Percentiles rank a stretch among this genome's conserved stretches.
Conservation (phyloP, 2,329 filamentous ascomycete species). For the Hypoxylon sp. region DNA sequence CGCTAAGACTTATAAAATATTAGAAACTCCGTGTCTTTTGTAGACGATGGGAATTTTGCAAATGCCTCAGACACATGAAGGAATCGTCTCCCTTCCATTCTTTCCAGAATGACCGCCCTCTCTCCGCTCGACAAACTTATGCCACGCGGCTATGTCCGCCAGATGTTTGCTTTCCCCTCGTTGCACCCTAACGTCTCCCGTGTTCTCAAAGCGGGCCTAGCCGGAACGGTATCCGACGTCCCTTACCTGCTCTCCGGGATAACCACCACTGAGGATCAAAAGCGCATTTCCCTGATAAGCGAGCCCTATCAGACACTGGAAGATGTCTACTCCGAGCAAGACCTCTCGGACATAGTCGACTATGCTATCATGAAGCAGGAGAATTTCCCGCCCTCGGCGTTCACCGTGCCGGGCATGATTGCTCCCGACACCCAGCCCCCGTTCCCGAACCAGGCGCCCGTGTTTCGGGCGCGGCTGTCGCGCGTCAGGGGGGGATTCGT, state of each 20-base stretch:
- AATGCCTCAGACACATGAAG: neutral
- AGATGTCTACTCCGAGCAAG: slow-evolving; percentile 36
- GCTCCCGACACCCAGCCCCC: slow-evolving; percentile 34
- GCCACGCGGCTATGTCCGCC: slow-evolving; percentile 42
- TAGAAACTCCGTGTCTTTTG: neutral
- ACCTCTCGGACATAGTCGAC: slow-evolving; percentile 35
- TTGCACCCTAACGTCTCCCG: slow-evolving; percentile 8
- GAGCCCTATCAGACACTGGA: slow-evolving; percentile 29
- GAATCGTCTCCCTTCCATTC: neutral
- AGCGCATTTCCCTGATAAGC: slow-evolving; percentile 25
- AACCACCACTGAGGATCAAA: slow-evolving; percentile 12
- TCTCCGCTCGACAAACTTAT: slow-evolving; percentile 43
- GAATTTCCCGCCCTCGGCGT: slow-evolving; percentile 38
- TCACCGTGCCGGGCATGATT: slow-evolving; percentile 28
- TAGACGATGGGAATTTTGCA: neutral
- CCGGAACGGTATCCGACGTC: slow-evolving; percentile 31
- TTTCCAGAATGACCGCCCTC: slow-evolving; percentile 21
- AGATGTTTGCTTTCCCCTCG: slow-evolving; percentile 42
- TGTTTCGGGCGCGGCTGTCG: slow-evolving; percentile 39
- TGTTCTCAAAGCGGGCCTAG: slow-evolving; percentile 32
- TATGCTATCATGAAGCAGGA: slow-evolving; percentile 34
- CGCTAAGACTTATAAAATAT: too few species aligned
- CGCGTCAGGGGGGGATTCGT: slow-evolving; percentile 38
- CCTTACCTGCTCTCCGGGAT: slow-evolving; percentile 41
- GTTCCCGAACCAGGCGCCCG: slow-evolving; percentile 32